Conservation (phyloP, 2,329 filamentous ascomycete species). For the Xylariaceae sp. region DNA sequence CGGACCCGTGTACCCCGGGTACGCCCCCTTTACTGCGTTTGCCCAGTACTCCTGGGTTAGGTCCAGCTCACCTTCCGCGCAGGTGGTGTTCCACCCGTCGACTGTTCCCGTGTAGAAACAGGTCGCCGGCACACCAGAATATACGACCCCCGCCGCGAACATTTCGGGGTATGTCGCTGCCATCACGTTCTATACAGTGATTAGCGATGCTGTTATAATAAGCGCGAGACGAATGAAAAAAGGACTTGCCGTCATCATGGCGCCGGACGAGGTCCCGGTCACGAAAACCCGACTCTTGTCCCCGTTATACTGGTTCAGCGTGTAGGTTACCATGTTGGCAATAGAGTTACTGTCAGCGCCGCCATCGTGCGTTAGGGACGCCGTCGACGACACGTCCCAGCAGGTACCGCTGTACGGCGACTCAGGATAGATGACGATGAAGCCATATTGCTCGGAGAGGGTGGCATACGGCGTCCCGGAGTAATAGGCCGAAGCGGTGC, state of each 20-base stretch:
- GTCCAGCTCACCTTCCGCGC: constrained; percentile 43
- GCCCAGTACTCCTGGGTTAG: constrained; percentile 47
- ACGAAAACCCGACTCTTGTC: constrained; percentile 51
- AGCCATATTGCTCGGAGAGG: constrained; percentile 39
- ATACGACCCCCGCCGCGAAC: constrained; percentile 43
- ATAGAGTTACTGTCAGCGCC: constrained; percentile 55
- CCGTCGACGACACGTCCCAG: constrained; percentile 47
- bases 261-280: constrained; percentile 46
- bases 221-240: not conserved
- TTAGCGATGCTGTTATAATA: not conserved
- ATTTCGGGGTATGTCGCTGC: constrained; percentile 46
- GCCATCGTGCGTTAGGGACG: constrained; percentile 51
- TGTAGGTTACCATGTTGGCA: constrained; percentile 56
- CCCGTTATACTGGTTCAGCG: constrained; percentile 48
- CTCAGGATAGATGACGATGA: constrained; percentile 52
- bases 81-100: constrained; percentile 49
- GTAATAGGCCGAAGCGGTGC: constrained; percentile 48
- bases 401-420: constrained; percentile 48
- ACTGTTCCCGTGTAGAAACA: constrained; percentile 41
- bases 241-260: constrained; percentile 45
- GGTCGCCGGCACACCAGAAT: constrained; percentile 42
- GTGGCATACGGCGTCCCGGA: constrained; percentile 44
- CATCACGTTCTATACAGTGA: constrained; percentile 38
- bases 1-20: constrained; percentile 33
- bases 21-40: constrained; percentile 40